These are phyloP conservation scores for Xylariaceae sp. DNA, from an alignment of 2,329 filamentous ascomycete species.

Conservation along the genomic window DNA sequence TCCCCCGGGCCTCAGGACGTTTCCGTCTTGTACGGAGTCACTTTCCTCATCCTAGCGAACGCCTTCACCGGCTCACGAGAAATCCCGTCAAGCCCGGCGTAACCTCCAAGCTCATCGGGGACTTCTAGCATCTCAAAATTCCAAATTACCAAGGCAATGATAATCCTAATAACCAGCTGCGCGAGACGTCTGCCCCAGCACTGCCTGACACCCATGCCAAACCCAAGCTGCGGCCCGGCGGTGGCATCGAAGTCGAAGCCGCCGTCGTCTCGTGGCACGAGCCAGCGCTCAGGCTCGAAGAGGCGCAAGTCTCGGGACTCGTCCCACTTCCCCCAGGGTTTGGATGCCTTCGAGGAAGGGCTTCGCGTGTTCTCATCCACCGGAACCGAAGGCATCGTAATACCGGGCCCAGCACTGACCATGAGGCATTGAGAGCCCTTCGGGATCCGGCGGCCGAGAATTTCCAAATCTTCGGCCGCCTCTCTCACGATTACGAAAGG, in stretches of 20 bases:
- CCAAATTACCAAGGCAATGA: slow-evolving; percentile 10
- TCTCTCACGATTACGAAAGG: not conserved
- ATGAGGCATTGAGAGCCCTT: slow-evolving; percentile 7
- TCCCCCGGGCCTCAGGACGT: too few species aligned
- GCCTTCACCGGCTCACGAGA: not conserved
- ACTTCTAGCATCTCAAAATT: slow-evolving; percentile 9
- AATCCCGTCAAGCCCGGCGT: not conserved
- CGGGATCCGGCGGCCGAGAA: not conserved
- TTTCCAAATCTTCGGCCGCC: not conserved
- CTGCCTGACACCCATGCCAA: slow-evolving; percentile 11
- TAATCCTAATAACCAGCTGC: slow-evolving; percentile 1
- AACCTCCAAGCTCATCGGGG: not conserved
- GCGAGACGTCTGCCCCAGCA: slow-evolving; percentile 15
- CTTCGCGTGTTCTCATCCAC: not conserved
- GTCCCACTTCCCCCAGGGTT: slow-evolving; percentile 1
- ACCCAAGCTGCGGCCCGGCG: slow-evolving; percentile 15
- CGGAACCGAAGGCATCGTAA: not conserved
- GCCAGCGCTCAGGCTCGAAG: slow-evolving; percentile 11
- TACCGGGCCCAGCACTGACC: not conserved
- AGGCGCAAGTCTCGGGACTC: not conserved
- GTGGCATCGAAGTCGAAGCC: not conserved
- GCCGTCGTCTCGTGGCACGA: not conserved
- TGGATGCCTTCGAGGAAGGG: not conserved
- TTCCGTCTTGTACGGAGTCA: not conserved
- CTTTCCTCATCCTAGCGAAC: not conserved